Evolutionary conservation across 345 rosid genomes (phyloP).

Genomic region (Trapa incisa): DNA sequence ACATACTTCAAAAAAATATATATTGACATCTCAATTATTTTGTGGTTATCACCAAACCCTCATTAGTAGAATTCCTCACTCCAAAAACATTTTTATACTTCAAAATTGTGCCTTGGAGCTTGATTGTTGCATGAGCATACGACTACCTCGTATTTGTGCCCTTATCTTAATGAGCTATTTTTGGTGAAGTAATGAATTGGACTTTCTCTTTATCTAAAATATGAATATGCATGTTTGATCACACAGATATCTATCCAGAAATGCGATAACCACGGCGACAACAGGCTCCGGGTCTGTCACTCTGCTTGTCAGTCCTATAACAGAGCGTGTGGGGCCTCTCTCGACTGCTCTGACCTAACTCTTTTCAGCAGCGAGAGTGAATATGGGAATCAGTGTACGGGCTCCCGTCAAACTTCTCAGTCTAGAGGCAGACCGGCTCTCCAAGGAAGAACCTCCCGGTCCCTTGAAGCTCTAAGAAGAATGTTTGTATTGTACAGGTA

Average conservation of each 20-base stretch:
- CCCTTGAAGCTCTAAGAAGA: slow-evolving; percentile 14
- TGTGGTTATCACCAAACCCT: neutral
- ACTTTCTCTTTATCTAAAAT: neutral
- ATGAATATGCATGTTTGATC: neutral
- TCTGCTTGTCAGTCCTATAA: slow-evolving; percentile 92
- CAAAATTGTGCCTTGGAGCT: neutral
- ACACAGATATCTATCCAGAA: slow-evolving; percentile 92
- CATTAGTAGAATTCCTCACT: neutral
- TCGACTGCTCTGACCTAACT: slow-evolving; percentile 93
- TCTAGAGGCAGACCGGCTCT: slow-evolving; percentile 6
- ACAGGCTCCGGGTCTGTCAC: slow-evolving; percentile 85
- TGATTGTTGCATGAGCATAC: too few species aligned
- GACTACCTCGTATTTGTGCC: neutral
- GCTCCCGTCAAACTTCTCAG: slow-evolving; percentile 36
- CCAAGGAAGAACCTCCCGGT: slow-evolving; percentile 3
- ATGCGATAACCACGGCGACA: slow-evolving; percentile 86
- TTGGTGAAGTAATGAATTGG: neutral
- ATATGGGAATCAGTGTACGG: slow-evolving; percentile 77
- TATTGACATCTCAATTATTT: neutral
- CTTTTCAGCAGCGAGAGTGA: slow-evolving; percentile 80
- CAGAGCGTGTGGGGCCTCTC: slow-evolving; percentile 87
- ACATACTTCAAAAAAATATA: too few species aligned
- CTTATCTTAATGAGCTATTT: neutral
- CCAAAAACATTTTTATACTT: neutral
- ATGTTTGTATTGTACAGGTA: slow-evolving; percentile 25